These are phyloP conservation scores for Neonectria punicea DNA, from an alignment of 2,329 filamentous ascomycete genomes.

Conservation along the genomic window DNA sequence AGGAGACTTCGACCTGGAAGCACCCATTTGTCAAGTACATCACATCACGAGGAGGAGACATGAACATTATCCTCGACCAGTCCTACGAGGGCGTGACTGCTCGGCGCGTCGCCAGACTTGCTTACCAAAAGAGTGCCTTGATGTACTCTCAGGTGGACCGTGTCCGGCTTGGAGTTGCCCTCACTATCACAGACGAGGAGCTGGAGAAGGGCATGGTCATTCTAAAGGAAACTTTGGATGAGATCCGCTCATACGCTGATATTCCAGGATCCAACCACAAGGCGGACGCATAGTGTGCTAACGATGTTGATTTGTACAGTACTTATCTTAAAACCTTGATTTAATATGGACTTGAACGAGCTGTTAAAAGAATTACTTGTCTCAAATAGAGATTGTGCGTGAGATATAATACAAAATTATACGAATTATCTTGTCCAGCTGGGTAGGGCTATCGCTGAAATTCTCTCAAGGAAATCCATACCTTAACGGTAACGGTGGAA, in stretches of 20 bases:
- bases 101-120: slow-evolving; percentile 23
- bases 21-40: slow-evolving; percentile 21
- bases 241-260: slow-evolving; percentile 21
- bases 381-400: too few relatives aligned
- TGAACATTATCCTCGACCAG: slow-evolving; percentile 24
- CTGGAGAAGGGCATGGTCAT: slow-evolving; percentile 23
- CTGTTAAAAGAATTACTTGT: too few relatives aligned
- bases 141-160: slow-evolving; percentile 19
- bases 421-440: too few relatives aligned
- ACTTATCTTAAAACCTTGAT: not conserved
- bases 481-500: too few relatives aligned
- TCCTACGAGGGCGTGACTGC: slow-evolving; percentile 17
- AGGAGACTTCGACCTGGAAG: slow-evolving; percentile 23
- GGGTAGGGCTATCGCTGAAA: too few relatives aligned
- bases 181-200: slow-evolving; percentile 32
- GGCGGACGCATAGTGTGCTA: slow-evolving; percentile 4
- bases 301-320: not conserved
- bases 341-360: too few relatives aligned
- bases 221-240: slow-evolving; percentile 19
- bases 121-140: slow-evolving; percentile 22
- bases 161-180: slow-evolving; percentile 21
- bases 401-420: too few relatives aligned
- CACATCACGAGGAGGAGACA: slow-evolving; percentile 24
- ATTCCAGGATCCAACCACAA: slow-evolving; percentile 28
- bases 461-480: too few relatives aligned